Evolutionary conservation across 1,284 basidiomycete species (phyloP), one percentile per base, ranked within the genome.

Genomic region (Ceratobasidium sp.): DNA sequence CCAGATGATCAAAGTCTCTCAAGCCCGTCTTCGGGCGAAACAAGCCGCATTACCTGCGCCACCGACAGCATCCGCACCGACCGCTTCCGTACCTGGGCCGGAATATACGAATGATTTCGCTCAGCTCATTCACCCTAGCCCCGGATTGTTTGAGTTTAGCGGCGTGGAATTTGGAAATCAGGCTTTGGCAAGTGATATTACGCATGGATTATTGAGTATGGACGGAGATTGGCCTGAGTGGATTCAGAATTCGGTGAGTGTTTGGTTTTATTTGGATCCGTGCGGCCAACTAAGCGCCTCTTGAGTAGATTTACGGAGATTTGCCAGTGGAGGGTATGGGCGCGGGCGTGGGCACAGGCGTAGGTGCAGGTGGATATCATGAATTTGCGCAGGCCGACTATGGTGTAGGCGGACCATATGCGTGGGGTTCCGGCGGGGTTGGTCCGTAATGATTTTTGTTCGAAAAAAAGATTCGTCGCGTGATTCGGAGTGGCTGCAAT

Each of bases 1-100:
- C 54, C 66, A 69, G 17, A 69, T 69, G 66, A 69, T 69, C 53
- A 57, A 69, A 41, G 66, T 69, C 14, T 69, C 66, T 19, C 66
- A 69, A 31, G 66, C 53, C 7, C 53, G 66, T 1, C 66, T 69
- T n/a, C 50, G 24, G 15, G 66, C 66, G 7, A 69, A 69, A 59
- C 51, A 69, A 69, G 66, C 44, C 1, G 54, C 66, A 5, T 33
- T 53, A 1, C 53, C 66, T 9, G 27, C 36, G 1, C 50, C 62
- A 1, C 62, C 62, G n/a, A 29, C 19, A 6, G 2, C 62, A 50
- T 53, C 53, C 17, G 36, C 53, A 1, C 53, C 54, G 2, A 69
- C 54, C 3, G 14, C 33, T 29, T 47, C 53, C 19, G 41, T 56
- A 11, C 48, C 41, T 29, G 24, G 64, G 36, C 19, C 50, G 51